phyloP scores from a whole-genome alignment of 805 yeast genomes.

The Limtongozyma cylindracea region DNA sequence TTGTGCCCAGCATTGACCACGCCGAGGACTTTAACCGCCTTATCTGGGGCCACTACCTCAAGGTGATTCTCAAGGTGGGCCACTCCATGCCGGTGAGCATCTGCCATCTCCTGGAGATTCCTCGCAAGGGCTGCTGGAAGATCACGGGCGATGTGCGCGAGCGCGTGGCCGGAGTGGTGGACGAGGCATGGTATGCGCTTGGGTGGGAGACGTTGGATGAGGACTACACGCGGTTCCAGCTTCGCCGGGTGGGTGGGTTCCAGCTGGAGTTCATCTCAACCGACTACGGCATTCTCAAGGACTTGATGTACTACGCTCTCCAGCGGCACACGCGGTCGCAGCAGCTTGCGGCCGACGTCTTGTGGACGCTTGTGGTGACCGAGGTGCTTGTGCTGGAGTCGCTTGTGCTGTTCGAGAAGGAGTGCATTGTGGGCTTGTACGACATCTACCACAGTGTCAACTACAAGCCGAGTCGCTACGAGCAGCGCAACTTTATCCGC shows the following conservation, averaged over 20 bases:
- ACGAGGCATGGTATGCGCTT: slow-evolving; percentile 47
- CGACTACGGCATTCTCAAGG: slow-evolving; percentile 35
- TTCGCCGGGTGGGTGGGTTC: slow-evolving; percentile 38
- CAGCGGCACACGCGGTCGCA: slow-evolving; percentile 41
- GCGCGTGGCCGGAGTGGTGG: slow-evolving; percentile 26
- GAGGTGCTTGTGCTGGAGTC: slow-evolving; percentile 35
- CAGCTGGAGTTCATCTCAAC: slow-evolving; percentile 37
- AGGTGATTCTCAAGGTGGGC: slow-evolving; percentile 27
- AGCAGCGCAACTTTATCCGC: slow-evolving; percentile 26
- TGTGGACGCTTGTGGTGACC: slow-evolving; percentile 50
- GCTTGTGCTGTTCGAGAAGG: slow-evolving; percentile 33
- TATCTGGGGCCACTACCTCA: slow-evolving; percentile 46
- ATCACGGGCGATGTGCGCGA: slow-evolving; percentile 40
- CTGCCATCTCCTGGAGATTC: slow-evolving; percentile 46
- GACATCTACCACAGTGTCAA: slow-evolving; percentile 31
- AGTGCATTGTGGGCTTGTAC: slow-evolving; percentile 35
- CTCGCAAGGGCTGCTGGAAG: slow-evolving; percentile 40
- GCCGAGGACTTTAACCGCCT: slow-evolving; percentile 28
- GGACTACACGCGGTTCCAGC: slow-evolving; percentile 28
- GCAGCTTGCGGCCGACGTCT: slow-evolving; percentile 30
- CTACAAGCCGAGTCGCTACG: slow-evolving; percentile 27
- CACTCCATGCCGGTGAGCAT: slow-evolving; percentile 44
- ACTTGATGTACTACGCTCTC: slow-evolving; percentile 38
- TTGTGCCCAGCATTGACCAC: slow-evolving; percentile 23
- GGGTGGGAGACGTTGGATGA: slow-evolving; percentile 36